Evolutionary conservation across 2,329 filamentous ascomycete species (phyloP), one percentile per base, ranked within the genome.

Genomic region (Trichoderma sp.): DNA sequence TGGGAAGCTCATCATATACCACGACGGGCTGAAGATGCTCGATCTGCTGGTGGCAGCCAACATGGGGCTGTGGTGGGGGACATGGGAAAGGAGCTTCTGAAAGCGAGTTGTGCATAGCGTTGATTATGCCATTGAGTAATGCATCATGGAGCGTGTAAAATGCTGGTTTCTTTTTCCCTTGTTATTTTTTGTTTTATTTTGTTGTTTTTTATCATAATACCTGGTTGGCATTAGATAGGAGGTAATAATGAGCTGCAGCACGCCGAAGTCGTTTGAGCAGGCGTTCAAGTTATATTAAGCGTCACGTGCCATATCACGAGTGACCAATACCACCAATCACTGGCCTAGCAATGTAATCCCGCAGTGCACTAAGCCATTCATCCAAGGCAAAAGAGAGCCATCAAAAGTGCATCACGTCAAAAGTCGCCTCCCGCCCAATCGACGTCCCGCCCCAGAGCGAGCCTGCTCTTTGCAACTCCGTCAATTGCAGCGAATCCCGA

Each of bases 1-100:
- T 79, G 97, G 96, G 0, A 99, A 98, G 84, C 86, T 99, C 69
- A 95, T 98, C 69, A 89, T 99, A 50, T 91, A 95, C 79, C 92
- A 96, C 74, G 95, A 97, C 80, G 97, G 97, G 0, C 85, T 97
- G 78, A 97, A 97, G 86, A 98, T 99, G 96, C 84, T 98, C 80
- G 97, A 99, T 86, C 84, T 99, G 75, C 87, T 97, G 0, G 94
- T 99, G 24, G 94, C 96, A 4, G 93, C 95, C 12, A 98, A 98
- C 81, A 90, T 99, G 85, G 95, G 94, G 1, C 86, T 98, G 18
- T 99, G 95, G 94, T 98, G 96, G 95, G 92, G 92, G 79, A 91
- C 94, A 4, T 98, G 95, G 90, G 93, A 94, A 80, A 88, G 86
- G 80, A 87, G 84, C 81, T 85, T 85, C 76, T 85, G 63, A 77